phyloP scores from a whole-genome alignment of 2,329 filamentous ascomycete species.

The Sclerotinia nivalis region DNA sequence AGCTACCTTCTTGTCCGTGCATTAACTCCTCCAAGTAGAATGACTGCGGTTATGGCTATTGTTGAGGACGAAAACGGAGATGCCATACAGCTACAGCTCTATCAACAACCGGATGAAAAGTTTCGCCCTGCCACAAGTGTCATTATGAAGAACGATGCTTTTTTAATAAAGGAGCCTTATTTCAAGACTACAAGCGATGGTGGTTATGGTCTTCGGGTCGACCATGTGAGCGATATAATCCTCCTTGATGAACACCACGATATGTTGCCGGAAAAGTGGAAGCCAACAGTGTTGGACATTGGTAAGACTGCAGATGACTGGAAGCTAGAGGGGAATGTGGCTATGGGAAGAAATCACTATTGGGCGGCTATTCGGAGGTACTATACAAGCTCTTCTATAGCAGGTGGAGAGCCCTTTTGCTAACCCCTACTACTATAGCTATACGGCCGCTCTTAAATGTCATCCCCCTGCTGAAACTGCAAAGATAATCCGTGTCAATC shows the following conservation, averaged over 20 bases:
- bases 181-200: conserved; percentile 47
- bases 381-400: not conserved
- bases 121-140: conserved; percentile 42
- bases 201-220: conserved; percentile 46
- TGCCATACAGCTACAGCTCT: conserved; percentile 44
- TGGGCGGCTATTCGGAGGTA: conserved; percentile 24
- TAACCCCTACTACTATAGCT: conserved; percentile 32
- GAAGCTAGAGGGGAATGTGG: conserved; percentile 25
- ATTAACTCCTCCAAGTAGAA: conserved; percentile 28
- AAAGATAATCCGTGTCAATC: conserved; percentile 40
- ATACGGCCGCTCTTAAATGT: conserved; percentile 28
- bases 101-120: conserved; percentile 46
- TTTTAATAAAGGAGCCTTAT: conserved; percentile 56
- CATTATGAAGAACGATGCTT: conserved; percentile 41
- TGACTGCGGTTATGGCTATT: conserved; percentile 42
- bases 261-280: conserved; percentile 17
- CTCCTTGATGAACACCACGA: conserved; percentile 16
- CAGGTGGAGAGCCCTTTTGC: conserved; percentile 29
- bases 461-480: conserved; percentile 41
- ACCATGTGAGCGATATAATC: conserved; percentile 38
- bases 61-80: conserved; percentile 30
- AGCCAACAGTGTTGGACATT: conserved; percentile 5
- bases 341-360: conserved; percentile 16
- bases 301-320: conserved; percentile 15
- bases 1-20: conserved; percentile 40